Evolutionary conservation across 2,329 filamentous ascomycete genomes (phyloP).

Genomic region (Phyllosticta citribraziliensis): DNA sequence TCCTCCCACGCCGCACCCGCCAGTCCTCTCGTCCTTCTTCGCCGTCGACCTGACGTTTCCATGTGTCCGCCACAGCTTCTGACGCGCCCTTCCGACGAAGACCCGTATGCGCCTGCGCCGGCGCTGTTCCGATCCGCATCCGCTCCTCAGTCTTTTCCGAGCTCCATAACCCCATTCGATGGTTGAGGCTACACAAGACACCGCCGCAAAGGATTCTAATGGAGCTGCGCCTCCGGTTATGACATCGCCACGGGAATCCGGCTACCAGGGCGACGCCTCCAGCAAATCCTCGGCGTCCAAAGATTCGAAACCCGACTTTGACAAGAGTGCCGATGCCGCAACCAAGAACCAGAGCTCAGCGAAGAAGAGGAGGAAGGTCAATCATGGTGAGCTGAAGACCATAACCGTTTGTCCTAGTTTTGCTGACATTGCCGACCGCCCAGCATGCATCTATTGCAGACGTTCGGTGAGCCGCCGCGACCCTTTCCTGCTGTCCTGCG

Average conservation of each 20-base stretch:
- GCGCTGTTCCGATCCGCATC: constrained; percentile 15
- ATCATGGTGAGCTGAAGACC: constrained; percentile 33
- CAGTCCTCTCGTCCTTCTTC: background rate
- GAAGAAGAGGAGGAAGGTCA: constrained; percentile 46
- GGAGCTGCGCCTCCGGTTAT: constrained; percentile 25
- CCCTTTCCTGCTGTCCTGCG: constrained; percentile 5
- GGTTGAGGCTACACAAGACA: constrained; percentile 24
- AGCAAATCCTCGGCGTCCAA: constrained; percentile 14
- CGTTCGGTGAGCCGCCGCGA: constrained; percentile 36
- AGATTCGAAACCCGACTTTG: constrained; percentile 15
- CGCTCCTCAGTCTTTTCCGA: constrained; percentile 9
- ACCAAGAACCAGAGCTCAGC: constrained; percentile 17
- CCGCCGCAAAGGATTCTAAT: constrained; percentile 21
- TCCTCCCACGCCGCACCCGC: background rate
- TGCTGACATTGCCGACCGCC: constrained; percentile 20
- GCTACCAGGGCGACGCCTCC: constrained; percentile 19
- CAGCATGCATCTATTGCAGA: constrained; percentile 44
- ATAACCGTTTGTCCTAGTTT: constrained; percentile 17
- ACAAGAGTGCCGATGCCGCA: background rate
- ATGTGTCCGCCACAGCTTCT: constrained; percentile 5
- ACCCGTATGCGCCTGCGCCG: constrained; percentile 10
- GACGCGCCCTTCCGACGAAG: constrained; percentile 9
- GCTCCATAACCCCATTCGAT: constrained; percentile 23
- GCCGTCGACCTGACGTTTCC: background rate
- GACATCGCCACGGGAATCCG: constrained; percentile 22